A percentile compares a stretch with the other conserved stretches of the same genome.
Conservation (phyloP, 176 grass and related monocot genomes). For the Zoysia japonica region DNA sequence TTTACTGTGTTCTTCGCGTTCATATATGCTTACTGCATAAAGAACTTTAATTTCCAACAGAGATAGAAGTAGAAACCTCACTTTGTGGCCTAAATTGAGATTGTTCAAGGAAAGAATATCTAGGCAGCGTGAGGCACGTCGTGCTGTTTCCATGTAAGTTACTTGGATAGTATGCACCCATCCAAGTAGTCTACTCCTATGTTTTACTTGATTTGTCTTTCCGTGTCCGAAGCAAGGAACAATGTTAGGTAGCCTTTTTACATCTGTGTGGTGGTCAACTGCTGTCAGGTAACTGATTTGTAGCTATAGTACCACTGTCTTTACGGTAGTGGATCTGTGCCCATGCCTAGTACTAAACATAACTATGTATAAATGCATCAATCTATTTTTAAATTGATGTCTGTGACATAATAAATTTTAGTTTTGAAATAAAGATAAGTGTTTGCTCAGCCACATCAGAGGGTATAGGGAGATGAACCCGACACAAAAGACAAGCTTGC, state of each 20-base stretch:
- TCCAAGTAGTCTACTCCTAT: neutral
- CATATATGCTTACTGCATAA: slow-evolving; percentile 73
- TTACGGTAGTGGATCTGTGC: too few relatives aligned
- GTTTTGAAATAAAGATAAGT: too few relatives aligned
- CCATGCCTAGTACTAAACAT: too few relatives aligned
- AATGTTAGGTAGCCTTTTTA: too few relatives aligned
- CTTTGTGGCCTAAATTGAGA: slow-evolving; percentile 1
- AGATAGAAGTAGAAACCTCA: slow-evolving; percentile 46
- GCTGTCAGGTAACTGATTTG: too few relatives aligned
- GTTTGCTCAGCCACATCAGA: too few relatives aligned
- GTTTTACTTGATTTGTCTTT: neutral
- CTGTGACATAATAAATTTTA: too few relatives aligned
- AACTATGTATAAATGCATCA: too few relatives aligned
- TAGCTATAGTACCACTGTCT: too few relatives aligned
- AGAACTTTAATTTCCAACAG: slow-evolving; percentile 67
- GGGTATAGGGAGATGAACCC: neutral
- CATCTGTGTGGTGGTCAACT: neutral
- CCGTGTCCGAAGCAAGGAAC: slow-evolving; percentile 9
- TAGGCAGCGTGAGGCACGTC: neutral
- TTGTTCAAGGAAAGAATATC: neutral
- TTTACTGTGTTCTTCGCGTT: slow-evolving; percentile 79
- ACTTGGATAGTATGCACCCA: neutral
- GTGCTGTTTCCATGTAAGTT: slow-evolving; percentile 4
- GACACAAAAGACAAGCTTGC: neutral
- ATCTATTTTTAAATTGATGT: too few relatives aligned